These are phyloP conservation scores for Narthecium ossifragum DNA, from an alignment of 106 monocot genomes.

Conservation along the genomic window DNA sequence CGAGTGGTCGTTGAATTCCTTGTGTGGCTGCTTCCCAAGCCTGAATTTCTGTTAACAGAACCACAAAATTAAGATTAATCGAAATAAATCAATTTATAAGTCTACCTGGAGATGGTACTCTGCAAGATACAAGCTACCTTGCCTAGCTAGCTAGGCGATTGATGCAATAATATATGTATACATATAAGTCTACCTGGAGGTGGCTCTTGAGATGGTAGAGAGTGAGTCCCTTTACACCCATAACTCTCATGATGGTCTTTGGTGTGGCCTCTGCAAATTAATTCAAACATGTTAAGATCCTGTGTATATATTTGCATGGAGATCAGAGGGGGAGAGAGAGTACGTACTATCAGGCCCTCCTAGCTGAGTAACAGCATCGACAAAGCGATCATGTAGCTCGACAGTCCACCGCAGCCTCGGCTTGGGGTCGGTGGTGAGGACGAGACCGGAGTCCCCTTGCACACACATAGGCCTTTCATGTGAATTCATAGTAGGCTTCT, in stretches of 20 bases:
- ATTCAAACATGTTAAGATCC: neutral
- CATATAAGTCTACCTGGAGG: constrained; percentile 50
- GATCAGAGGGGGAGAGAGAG: constrained; percentile 1
- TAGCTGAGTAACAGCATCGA: constrained; percentile 93
- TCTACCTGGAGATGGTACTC: constrained; percentile 90
- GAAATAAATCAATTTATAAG: neutral
- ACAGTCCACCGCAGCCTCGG: constrained; percentile 98
- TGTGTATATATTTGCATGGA: neutral
- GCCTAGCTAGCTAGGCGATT: too few relatives aligned
- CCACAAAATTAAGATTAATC: too few relatives aligned
- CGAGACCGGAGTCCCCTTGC: constrained; percentile 90
- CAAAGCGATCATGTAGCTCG: constrained; percentile 96
- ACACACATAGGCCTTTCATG: constrained; percentile 74
- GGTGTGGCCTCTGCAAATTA: constrained; percentile 82
- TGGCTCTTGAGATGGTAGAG: constrained; percentile 97
- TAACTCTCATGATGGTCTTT: constrained; percentile 98
- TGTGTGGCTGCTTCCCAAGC: constrained; percentile 95
- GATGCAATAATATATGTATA: neutral
- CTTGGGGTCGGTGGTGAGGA: constrained; percentile 97
- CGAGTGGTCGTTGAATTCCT: constrained; percentile 83
- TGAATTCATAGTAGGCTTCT: constrained; percentile 58
- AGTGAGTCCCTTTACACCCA: constrained; percentile 95
- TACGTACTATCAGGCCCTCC: constrained; percentile 87
- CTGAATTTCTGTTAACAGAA: constrained; percentile 67
- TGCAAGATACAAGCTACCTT: too few relatives aligned